Evolutionary conservation across 2,329 filamentous ascomycete species (phyloP).

Genomic region (Botryotinia calthae): DNA sequence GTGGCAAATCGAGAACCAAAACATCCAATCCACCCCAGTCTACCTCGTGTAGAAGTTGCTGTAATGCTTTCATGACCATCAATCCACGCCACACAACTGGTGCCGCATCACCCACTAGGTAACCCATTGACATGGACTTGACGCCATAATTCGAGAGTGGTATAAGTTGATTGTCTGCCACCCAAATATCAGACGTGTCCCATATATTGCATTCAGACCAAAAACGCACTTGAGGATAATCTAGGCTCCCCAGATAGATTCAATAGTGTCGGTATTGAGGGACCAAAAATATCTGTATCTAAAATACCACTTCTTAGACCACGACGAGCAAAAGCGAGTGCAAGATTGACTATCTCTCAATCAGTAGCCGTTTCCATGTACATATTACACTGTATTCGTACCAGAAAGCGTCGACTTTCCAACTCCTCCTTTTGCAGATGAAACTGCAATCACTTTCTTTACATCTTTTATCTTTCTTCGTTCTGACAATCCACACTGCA

Average conservation of each 20-base stretch:
- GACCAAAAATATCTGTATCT: conserved; percentile 95
- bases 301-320: conserved; percentile 84
- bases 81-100: conserved; percentile 93
- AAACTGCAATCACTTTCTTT: conserved; percentile 90
- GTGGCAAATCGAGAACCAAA: conserved; percentile 85
- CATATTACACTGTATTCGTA: conserved; percentile 40
- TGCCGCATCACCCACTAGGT: conserved; percentile 74
- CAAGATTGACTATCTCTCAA: conserved; percentile 63
- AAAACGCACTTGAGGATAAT: conserved; percentile 63
- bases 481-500: conserved; percentile 78
- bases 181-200: conserved; percentile 30
- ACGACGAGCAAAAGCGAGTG: conserved; percentile 77
- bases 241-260: conserved; percentile 77
- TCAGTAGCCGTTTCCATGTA: not conserved
- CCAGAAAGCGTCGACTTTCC: conserved; percentile 93
- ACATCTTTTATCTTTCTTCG: conserved; percentile 80
- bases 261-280: conserved; percentile 87
- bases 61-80: conserved; percentile 97
- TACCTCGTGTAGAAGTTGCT: conserved; percentile 92
- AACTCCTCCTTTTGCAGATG: conserved; percentile 96
- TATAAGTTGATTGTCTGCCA: conserved; percentile 71
- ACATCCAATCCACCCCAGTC: conserved; percentile 90
- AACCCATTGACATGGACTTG: conserved; percentile 99
- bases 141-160: conserved; percentile 93
- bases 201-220: conserved; percentile 6